Base-by-base conservation (phyloP, 75 land plant species). In the Cunninghamia lanceolata region DNA sequence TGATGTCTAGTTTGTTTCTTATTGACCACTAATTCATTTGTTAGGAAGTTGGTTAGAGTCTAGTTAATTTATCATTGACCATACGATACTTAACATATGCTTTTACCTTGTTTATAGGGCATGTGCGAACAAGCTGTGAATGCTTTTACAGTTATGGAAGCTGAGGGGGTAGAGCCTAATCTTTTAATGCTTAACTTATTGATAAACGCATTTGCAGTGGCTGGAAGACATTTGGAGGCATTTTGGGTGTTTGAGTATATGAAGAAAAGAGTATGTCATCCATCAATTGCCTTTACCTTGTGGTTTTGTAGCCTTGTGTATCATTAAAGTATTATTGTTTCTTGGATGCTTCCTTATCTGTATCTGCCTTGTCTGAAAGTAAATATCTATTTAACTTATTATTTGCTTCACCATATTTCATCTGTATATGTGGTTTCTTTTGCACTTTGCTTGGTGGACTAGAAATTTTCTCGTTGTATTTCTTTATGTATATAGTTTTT, bases 171-270 rank as follows among this genome's bases (percentile, higher is more conserved):
- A 73, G 90, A 92, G 87, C 92, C 95, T 8, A 95, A 94, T 85
- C 45, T 95, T 53, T 75, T 91, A 75, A 98, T 93, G 89, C 93
- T 98, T 82, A 98, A 98, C 88, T 92, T 93, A 68, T 79, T 98
- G 70, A 94, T 98, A n/a, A 98, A 98, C 86, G 97, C 99, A 70
- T 98, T 98, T 88, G 92, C 97, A 25, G 98, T 96, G 88, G 99
- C 96, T 85, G 89, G 92, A 84, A 93, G 96, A 84, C 90, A 93
- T 84, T 84, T 82, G 77, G 99, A 98, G 85, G 99, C 99, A 35
- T 95, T 98, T 89, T 84, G 99, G 39, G 96, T 98, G 9, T 90
- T 98, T 82, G 94, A 94, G 16, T 96, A 93, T 83, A 96, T 98
- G 93, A 92, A 92, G 83, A 96, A 95, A 87, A 93, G 92, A 90